Evolutionary conservation across 2,329 filamentous ascomycete species (phyloP), one percentile per base, ranked within the genome.

Genomic region (Mycosphaerella sp.): DNA sequence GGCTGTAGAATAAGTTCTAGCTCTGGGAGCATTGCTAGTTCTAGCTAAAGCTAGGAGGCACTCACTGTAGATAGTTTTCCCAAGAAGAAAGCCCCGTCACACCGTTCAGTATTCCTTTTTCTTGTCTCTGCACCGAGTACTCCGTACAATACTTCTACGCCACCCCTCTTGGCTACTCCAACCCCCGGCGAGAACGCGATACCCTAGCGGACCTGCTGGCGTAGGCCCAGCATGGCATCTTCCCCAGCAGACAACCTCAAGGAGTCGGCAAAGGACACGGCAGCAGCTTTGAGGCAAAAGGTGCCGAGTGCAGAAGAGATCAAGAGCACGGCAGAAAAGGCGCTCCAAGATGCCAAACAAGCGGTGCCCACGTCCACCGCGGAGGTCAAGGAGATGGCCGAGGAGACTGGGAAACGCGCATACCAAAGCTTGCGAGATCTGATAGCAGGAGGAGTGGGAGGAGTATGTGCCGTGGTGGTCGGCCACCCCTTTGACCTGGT

Each of bases 401-500:
- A 72, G 46, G 70, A 70, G 37, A 75, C 73, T 2, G 70, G 73
- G 7, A 79, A 79, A 60, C 73, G 73, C 42, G 78, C 79, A 1
- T 65, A 84, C 41, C 78, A 81, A 49, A 81, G 81, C 68, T 70
- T 95, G 57, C 85, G 91, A 54, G 93, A 91, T 37, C 80, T 98
- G 45, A 84, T 79, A 7, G 91, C 91, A 6, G 93, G 93, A 63
- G 93, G 89, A 56, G 94, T 95, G 54, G 93, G 93, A 62, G 93
- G 93, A 63, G 72, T 98, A 42, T 97, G 88, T 74, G 91, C 93
- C 51, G 93, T 98, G 49, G 70, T 98, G 37, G 90, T 97, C 14
- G 73, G 93, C 51, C 93, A 98, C 71, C 93, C 93, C 8, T 98
- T 98, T 68, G 93, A 98, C 70, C 78, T 98, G 62, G 91, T 97